phyloP scores from a whole-genome alignment of 2,329 filamentous ascomycete species.

The Xylaria sp. region DNA sequence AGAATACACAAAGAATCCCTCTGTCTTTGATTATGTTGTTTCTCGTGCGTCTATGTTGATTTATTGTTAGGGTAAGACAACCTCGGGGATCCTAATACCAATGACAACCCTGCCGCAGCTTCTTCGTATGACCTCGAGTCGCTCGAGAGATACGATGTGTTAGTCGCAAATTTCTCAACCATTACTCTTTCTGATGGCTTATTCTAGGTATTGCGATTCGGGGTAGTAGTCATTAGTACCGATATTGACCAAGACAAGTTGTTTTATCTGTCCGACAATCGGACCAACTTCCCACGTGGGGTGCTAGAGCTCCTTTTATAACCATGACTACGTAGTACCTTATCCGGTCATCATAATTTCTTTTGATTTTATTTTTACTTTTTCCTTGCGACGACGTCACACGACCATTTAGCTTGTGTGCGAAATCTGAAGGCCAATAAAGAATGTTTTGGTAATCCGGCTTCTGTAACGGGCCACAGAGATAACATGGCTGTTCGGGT shows the following conservation, averaged over 20 bases:
- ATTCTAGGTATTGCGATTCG: not conserved
- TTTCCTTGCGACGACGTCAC: slow-evolving; percentile 4
- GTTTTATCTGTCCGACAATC: slow-evolving; percentile 13
- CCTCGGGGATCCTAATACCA: not conserved
- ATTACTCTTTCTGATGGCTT: not conserved
- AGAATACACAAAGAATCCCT: not conserved
- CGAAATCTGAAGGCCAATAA: not conserved
- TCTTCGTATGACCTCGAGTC: not conserved
- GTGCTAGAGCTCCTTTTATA: not conserved
- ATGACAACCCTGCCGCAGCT: not conserved
- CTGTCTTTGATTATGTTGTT: not conserved
- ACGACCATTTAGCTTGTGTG: not conserved
- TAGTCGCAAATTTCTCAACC: not conserved
- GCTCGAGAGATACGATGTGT: not conserved
- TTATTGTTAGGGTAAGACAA: not conserved
- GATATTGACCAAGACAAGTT: slow-evolving; percentile 4
- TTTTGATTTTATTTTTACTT: not conserved
- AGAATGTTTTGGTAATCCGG: not conserved
- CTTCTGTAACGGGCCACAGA: not conserved
- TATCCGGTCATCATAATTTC: too few relatives aligned
- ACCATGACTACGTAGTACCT: not conserved
- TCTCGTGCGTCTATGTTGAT: not conserved
- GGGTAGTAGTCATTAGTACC: slow-evolving; percentile 5
- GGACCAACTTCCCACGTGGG: slow-evolving; percentile 12
- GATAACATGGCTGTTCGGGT: not conserved